Conservation (phyloP, 768 basidiomycete species). For the Xanthoconium purpureum region DNA sequence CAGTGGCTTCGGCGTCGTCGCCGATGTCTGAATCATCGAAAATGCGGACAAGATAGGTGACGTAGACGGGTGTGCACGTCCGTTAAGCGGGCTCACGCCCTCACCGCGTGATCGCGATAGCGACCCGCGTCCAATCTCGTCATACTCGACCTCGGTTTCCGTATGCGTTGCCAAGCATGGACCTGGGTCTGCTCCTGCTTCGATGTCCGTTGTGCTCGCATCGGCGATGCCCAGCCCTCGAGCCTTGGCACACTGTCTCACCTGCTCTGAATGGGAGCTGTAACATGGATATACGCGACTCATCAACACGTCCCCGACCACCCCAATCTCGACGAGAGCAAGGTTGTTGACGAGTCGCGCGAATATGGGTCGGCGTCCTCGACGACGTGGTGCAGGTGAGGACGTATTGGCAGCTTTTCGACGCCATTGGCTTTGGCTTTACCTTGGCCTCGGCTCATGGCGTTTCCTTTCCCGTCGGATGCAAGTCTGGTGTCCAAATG, state of each 20-base stretch:
- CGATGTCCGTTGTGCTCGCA: background rate
- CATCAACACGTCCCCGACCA: slow-evolving; percentile 16
- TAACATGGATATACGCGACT: slow-evolving; percentile 2
- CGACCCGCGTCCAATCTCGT: background rate
- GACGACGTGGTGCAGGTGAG: background rate
- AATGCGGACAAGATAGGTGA: too few relatives aligned
- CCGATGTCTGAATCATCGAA: too few relatives aligned
- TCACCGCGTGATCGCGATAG: too few relatives aligned
- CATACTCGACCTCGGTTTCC: background rate
- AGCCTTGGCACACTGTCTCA: background rate
- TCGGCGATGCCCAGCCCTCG: too few relatives aligned
- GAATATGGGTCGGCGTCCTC: background rate
- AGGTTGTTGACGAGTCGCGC: slow-evolving; percentile 15
- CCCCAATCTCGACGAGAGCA: slow-evolving; percentile 19
- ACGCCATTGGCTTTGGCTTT: background rate
- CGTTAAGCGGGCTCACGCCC: too few relatives aligned
- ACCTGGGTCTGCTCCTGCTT: slow-evolving; percentile 6
- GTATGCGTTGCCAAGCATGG: background rate
- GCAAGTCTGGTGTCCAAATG: too few relatives aligned
- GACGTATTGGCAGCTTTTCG: background rate
- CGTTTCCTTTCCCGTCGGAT: background rate
- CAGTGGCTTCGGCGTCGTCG: too few relatives aligned
- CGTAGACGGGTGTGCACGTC: too few relatives aligned
- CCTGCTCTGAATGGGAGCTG: too few relatives aligned
- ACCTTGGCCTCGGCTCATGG: slow-evolving; percentile 10